Percentiles rank a stretch among this genome's conserved stretches.
phyloP scores from a whole-genome alignment of 2,329 filamentous ascomycete genomes.

The Aureobasidium zeae region DNA sequence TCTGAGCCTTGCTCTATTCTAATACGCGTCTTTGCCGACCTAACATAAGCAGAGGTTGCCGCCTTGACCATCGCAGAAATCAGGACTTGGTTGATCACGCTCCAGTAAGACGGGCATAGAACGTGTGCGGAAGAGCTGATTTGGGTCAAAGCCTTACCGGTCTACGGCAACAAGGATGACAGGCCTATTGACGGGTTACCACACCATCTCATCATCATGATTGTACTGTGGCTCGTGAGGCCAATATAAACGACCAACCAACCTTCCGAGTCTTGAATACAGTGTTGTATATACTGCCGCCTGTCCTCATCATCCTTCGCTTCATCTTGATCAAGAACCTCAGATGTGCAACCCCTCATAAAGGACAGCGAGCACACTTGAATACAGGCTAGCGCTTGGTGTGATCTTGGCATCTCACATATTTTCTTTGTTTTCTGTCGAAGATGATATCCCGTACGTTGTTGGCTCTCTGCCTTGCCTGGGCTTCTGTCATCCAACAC shows the following conservation, averaged over 20 bases:
- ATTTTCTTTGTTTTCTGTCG: not conserved
- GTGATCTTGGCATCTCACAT: conserved; percentile 10
- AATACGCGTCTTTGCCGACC: too few relatives aligned
- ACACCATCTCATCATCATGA: not conserved
- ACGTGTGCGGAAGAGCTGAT: too few relatives aligned
- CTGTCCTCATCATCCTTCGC: not conserved
- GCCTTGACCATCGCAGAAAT: not conserved
- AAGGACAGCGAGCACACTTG: not conserved
- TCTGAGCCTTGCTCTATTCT: conserved; percentile 4
- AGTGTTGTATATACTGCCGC: conserved; percentile 7
- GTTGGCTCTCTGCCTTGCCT: not conserved
- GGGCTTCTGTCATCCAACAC: not conserved
- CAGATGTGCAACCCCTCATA: conserved; percentile 11
- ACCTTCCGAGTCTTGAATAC: not conserved
- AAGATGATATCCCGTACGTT: conserved; percentile 2
- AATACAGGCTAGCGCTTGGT: not conserved
- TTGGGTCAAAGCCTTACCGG: conserved; percentile 2
- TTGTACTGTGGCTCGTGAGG: not conserved
- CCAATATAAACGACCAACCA: not conserved
- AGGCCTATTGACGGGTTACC: conserved; percentile 1
- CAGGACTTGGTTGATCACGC: not conserved
- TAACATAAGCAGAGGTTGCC: not conserved
- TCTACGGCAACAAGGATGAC: conserved; percentile 4
- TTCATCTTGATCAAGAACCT: not conserved
- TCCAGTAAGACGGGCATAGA: conserved; percentile 1